These are phyloP conservation scores for Wallacemonas collosoma DNA, from an alignment of 208 protist genomes.

Conservation along the genomic window DNA sequence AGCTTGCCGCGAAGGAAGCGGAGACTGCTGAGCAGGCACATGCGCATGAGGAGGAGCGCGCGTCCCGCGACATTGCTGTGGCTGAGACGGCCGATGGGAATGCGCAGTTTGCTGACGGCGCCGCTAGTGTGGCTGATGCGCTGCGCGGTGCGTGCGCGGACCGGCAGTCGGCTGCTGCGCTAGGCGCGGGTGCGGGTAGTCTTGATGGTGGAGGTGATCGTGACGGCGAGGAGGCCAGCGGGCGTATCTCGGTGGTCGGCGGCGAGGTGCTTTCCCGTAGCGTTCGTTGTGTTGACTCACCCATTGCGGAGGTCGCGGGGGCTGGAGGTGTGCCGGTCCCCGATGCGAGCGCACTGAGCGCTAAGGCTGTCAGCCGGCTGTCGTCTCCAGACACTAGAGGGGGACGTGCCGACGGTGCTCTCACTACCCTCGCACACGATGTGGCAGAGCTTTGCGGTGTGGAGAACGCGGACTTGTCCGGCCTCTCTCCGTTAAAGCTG, in stretches of 20 bases:
- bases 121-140: too few species aligned
- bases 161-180: too few species aligned
- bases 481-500: neutral
- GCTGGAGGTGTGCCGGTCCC: neutral
- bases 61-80: neutral
- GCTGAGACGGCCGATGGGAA: conserved; percentile 17
- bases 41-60: conserved; percentile 14
- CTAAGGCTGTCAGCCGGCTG: neutral
- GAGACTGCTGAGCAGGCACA: conserved; percentile 3
- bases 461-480: neutral
- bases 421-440: neutral
- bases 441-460: neutral
- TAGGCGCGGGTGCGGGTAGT: too few species aligned
- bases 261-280: neutral
- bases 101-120: conserved; percentile 7
- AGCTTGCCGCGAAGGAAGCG: conserved; percentile 11
- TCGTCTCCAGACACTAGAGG: neutral
- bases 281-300: neutral
- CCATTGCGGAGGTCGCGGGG: neutral
- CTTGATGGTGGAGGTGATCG: too few species aligned
- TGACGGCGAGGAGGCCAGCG: too few species aligned
- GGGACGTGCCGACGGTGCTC: neutral
- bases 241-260: too few species aligned
- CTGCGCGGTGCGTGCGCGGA: too few species aligned
- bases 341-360: neutral